Base-by-base conservation (phyloP, 176 grass and related monocot species). In the Leersia perrieri region DNA sequence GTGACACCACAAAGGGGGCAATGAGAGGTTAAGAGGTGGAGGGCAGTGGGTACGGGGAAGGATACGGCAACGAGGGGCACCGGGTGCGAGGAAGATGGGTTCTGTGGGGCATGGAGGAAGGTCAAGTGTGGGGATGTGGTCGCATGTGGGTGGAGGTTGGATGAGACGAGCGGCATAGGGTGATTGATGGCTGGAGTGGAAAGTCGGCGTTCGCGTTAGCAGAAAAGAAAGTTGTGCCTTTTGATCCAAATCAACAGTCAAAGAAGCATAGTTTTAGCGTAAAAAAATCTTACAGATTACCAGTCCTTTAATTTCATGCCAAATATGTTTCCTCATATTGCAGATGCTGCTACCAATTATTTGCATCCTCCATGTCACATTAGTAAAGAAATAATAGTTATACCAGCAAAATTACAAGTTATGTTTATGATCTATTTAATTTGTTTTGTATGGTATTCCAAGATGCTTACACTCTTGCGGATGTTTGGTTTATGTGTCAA, bases 401-500 rank as follows among this genome's bases (percentile, higher is more conserved):
- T n/a, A 70, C 67, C 10, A 22, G 22, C 60, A 51, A 32, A 81
- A 49, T 35, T 73, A 45, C 22, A 75, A 26, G 18, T 78, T 58
- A 58, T 7, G 16, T 49, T 49, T 49, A 44, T 20, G 45, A 16
- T 16, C 45, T 49, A 49, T 49, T 71, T 27, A 61, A 61, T 68
- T 74, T 73, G 3, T 74, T 71, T 27, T 41, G 79, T 33, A 28
- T 63, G 25, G 18, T 70, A 55, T 64, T 27, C 72, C 34, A 75
- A 53, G 9, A 0, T 80, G 64, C 71, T 58, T 65, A 60, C 41
- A 66, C 5, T 1, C 27, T 11, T 63, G 32, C 40, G n/a, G 30
- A 8, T 65, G 32, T 61, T 51, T 73, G 38, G 20, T 38, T 66
- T 75, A 42, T 76, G 76, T 82, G 58, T 71, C 36, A 72, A 30